phyloP scores from a whole-genome alignment of 73 alveolate genomes.

The Paramecium pentaurelia region DNA sequence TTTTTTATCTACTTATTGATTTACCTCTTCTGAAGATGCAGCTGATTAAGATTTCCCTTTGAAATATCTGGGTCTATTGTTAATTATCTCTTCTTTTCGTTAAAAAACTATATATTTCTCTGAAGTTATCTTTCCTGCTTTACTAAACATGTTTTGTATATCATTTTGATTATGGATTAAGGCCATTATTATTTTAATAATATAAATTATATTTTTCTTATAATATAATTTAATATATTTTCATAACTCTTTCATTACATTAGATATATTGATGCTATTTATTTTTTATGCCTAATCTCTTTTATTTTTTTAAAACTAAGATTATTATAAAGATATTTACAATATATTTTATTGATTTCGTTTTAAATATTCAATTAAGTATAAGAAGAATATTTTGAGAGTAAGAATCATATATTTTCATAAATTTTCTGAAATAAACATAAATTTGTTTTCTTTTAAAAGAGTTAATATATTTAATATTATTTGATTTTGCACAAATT shows the following conservation, averaged over 20 bases:
- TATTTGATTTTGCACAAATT: background rate
- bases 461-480: no score
- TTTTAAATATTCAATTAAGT: background rate
- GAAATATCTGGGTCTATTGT: background rate
- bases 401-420: background rate
- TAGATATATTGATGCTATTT: no score
- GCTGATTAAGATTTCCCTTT: background rate
- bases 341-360: background rate
- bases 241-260: no score
- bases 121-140: constrained; percentile 60
- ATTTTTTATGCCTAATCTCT: no score
- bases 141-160: constrained; percentile 47
- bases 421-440: no score
- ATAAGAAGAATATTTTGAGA: background rate
- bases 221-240: no score
- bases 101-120: constrained; percentile 58
- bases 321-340: no score
- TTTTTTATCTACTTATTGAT: background rate
- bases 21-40: background rate
- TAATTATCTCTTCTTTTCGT: constrained; percentile 50
- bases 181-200: background rate
- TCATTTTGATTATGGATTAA: constrained; percentile 33
- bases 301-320: no score
- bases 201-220: background rate
- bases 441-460: background rate